Evolutionary conservation across 495 filamentous ascomycete genomes (phyloP).

Genomic region (Penicillium argentinense): DNA sequence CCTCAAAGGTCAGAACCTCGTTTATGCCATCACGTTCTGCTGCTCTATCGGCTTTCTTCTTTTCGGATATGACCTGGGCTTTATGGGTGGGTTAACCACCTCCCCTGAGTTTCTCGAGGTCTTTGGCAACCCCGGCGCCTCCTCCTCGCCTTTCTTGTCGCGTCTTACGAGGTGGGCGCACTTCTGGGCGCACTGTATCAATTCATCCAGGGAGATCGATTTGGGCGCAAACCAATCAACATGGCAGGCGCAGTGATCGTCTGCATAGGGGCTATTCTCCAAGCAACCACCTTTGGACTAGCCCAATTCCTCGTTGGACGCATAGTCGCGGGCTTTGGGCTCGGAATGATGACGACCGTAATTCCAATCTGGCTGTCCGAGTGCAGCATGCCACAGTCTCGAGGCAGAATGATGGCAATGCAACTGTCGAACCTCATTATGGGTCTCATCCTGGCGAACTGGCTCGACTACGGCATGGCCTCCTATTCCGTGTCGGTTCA

Average conservation of each 20-base stretch:
- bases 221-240: slow-evolving; percentile 35
- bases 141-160: slow-evolving; percentile 19
- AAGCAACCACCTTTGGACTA: slow-evolving; percentile 43
- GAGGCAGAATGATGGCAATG: slow-evolving; percentile 14
- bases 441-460: background rate
- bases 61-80: slow-evolving; percentile 23
- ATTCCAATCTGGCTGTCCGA: slow-evolving; percentile 49
- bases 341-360: slow-evolving; percentile 37
- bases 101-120: slow-evolving; percentile 16
- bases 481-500: background rate
- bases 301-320: slow-evolving; percentile 45
- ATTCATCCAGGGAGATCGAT: slow-evolving; percentile 26
- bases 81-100: slow-evolving; percentile 24
- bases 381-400: slow-evolving; percentile 28
- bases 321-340: slow-evolving; percentile 38
- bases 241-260: slow-evolving; percentile 23
- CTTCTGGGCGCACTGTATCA: slow-evolving; percentile 25
- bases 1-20: slow-evolving; percentile 24
- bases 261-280: slow-evolving; percentile 27
- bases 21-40: slow-evolving; percentile 24
- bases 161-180: slow-evolving; percentile 19
- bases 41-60: slow-evolving; percentile 23
- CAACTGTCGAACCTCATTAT: background rate
- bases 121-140: slow-evolving; percentile 17
- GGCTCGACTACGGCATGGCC: slow-evolving; percentile 1